Evolutionary conservation across 169 alveolate species (phyloP).

Genomic region (Cytauxzoon felis): DNA sequence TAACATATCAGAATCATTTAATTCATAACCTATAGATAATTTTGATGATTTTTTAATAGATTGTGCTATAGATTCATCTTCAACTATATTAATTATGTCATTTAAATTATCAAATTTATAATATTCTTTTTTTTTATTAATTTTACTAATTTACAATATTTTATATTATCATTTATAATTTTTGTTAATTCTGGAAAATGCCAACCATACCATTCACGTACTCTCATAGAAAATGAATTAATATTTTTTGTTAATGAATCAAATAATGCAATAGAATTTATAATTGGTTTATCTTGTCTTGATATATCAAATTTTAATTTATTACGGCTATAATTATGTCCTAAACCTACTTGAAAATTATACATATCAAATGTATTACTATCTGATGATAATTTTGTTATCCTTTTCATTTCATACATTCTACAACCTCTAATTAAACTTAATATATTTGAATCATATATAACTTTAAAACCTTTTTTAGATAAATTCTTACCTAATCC

Average conservation of each 20-base stretch:
- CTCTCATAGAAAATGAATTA: constrained; percentile 94
- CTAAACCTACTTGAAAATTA: constrained; percentile 90
- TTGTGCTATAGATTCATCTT: constrained; percentile 86
- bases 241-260: constrained; percentile 94
- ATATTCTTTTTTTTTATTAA: constrained; percentile 76
- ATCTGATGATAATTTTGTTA: constrained; percentile 60
- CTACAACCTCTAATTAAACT: constrained; percentile 90
- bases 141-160: constrained; percentile 86
- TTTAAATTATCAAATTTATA: constrained; percentile 67
- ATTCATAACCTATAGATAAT: constrained; percentile 95
- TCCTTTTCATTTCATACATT: constrained; percentile 60
- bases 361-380: constrained; percentile 74
- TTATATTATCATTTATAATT: constrained; percentile 92
- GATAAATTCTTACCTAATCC: constrained; percentile 75
- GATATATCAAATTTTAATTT: constrained; percentile 92
- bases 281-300: constrained; percentile 96
- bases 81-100: constrained; percentile 78
- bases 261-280: constrained; percentile 91
- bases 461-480: constrained; percentile 74
- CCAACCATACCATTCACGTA: constrained; percentile 99
- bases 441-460: constrained; percentile 71
- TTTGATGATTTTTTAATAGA: constrained; percentile 84
- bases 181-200: constrained; percentile 99
- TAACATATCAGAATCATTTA: constrained; percentile 85
- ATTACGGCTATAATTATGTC: constrained; percentile 91